These are phyloP conservation scores for Cardamine chenopodiifolia DNA, from an alignment of 345 rosid species.

Conservation along the genomic window DNA sequence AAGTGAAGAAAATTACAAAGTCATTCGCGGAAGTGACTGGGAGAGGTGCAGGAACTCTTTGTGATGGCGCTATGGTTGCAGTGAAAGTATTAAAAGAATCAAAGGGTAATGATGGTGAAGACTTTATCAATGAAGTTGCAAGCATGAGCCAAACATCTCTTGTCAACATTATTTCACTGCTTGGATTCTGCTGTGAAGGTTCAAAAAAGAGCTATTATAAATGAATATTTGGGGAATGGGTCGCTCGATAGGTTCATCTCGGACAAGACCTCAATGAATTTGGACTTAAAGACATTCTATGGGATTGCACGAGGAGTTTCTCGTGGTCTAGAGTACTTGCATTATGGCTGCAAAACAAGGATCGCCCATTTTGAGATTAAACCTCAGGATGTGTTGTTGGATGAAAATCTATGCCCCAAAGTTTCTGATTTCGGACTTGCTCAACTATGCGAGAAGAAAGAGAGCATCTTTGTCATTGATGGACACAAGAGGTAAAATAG, in stretches of 20 bases:
- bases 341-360: slow-evolving; percentile 24
- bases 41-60: background rate
- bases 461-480: slow-evolving; percentile 39
- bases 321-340: background rate
- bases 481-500: slow-evolving; percentile 42
- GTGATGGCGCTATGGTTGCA: background rate
- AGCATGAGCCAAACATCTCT: slow-evolving; percentile 46
- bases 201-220: slow-evolving; percentile 39
- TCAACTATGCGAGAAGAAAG: slow-evolving; percentile 36
- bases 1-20: background rate
- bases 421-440: slow-evolving; percentile 54
- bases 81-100: slow-evolving; percentile 24
- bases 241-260: slow-evolving; percentile 47
- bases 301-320: background rate
- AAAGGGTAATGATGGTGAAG: slow-evolving; percentile 43
- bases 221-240: background rate
- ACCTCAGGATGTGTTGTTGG: slow-evolving; percentile 49
- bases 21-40: background rate
- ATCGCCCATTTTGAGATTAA: slow-evolving; percentile 52
- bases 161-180: slow-evolving; percentile 48
- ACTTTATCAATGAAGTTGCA: slow-evolving; percentile 47
- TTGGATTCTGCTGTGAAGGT: slow-evolving; percentile 51
- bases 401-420: slow-evolving; percentile 42
- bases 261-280: background rate
- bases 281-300: slow-evolving; percentile 10